Evolutionary conservation across 1,284 basidiomycete species (phyloP).

Genomic region (Ganoderma multipileum): DNA sequence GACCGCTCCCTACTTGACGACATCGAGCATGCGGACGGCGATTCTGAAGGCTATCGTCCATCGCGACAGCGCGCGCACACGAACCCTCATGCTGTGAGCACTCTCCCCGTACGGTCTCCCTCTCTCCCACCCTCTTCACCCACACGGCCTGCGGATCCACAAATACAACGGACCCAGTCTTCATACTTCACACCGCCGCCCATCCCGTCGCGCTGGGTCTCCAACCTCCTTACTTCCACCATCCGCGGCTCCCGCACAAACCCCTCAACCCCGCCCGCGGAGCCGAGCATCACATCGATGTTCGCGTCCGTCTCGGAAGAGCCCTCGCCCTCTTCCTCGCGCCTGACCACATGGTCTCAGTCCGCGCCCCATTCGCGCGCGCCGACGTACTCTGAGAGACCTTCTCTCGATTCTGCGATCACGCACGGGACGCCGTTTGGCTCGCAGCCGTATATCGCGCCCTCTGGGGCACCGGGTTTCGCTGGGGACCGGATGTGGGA

Average conservation of each 20-base stretch:
- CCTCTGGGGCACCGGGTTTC: conserved; percentile 84
- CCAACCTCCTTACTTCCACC: conserved; percentile 50
- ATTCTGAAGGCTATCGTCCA: conserved; percentile 11
- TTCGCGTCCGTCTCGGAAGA: conserved; percentile 46
- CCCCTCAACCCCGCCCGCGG: conserved; percentile 16
- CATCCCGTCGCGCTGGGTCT: conserved; percentile 48
- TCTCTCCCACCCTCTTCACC: conserved; percentile 42
- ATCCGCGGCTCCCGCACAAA: conserved; percentile 32
- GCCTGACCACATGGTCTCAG: conserved; percentile 20
- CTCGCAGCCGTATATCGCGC: conserved; percentile 62
- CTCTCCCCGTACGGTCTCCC: conserved; percentile 36
- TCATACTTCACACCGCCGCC: conserved; percentile 40
- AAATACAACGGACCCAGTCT: conserved; percentile 46
- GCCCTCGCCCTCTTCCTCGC: conserved; percentile 37
- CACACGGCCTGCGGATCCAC: conserved; percentile 34
- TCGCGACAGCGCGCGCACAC: conserved; percentile 15
- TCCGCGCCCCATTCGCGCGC: conserved; percentile 27
- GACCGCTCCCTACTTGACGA: conserved; percentile 8
- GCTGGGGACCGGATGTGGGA: conserved; percentile 51
- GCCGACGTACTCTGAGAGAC: conserved; percentile 16
- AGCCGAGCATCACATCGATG: conserved; percentile 34
- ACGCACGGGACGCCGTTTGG: conserved; percentile 65
- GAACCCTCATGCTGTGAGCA: conserved; percentile 30
- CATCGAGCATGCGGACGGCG: conserved; percentile 5
- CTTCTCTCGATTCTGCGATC: conserved; percentile 32